phyloP scores from a whole-genome alignment of 1,284 basidiomycete genomes.

The Omphalotus olearius region DNA sequence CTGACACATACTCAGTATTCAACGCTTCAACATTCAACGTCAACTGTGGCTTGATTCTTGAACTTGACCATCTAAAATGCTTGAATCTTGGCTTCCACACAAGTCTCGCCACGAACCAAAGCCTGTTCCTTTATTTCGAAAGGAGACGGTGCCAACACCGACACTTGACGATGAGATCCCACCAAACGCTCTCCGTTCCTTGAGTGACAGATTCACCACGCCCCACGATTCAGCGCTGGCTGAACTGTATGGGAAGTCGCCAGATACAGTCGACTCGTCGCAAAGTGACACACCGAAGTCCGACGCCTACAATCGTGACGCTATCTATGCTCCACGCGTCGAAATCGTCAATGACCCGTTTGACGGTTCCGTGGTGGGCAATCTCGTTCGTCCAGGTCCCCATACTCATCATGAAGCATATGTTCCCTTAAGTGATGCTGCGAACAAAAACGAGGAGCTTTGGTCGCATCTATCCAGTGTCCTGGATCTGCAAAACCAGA shows the following conservation, averaged over 20 bases:
- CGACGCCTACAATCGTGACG: too few relatives aligned
- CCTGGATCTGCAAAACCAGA: conserved; percentile 62
- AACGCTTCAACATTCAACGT: too few relatives aligned
- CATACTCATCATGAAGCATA: conserved; percentile 18
- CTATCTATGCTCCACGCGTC: conserved; percentile 17
- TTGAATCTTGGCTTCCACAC: not conserved
- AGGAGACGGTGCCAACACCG: too few relatives aligned
- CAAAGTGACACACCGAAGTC: too few relatives aligned
- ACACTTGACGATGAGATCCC: not conserved
- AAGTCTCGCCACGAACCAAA: not conserved
- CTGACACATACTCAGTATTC: too few relatives aligned
- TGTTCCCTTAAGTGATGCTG: conserved; percentile 13
- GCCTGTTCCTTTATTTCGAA: not conserved
- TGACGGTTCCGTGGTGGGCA: conserved; percentile 40
- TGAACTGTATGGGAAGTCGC: conserved; percentile 33
- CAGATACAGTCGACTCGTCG: not conserved
- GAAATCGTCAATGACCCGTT: conserved; percentile 47
- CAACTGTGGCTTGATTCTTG: too few relatives aligned
- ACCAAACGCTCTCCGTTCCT: not conserved
- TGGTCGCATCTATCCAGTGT: conserved; percentile 66
- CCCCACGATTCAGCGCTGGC: conserved; percentile 62
- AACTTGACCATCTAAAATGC: too few relatives aligned
- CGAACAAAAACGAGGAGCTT: conserved; percentile 44
- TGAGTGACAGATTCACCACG: conserved; percentile 32
- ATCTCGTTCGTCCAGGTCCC: conserved; percentile 25